phyloP scores from a whole-genome alignment of 2,329 filamentous ascomycete species.

The Fusarium sarcochroum region DNA sequence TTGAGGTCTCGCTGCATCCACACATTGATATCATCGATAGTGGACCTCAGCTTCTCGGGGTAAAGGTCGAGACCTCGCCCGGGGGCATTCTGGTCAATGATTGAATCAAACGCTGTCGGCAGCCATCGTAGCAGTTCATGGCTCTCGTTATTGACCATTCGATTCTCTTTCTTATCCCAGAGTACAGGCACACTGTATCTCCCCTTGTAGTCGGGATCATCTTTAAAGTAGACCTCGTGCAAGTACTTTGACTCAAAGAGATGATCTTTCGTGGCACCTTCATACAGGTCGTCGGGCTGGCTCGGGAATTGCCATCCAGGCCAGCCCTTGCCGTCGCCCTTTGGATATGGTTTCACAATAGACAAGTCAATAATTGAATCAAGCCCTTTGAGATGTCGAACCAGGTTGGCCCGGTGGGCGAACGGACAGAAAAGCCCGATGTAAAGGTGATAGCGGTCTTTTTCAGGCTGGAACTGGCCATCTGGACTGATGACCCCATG shows the following conservation, averaged over 20 bases:
- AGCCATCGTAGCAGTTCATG: slow-evolving; percentile 88
- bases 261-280: slow-evolving; percentile 72
- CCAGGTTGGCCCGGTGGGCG: slow-evolving; percentile 81
- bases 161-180: slow-evolving; percentile 76
- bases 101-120: slow-evolving; percentile 78
- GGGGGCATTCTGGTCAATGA: slow-evolving; percentile 58
- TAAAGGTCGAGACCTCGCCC: slow-evolving; percentile 68
- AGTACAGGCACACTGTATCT: slow-evolving; percentile 82
- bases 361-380: slow-evolving; percentile 76
- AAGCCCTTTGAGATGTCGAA: slow-evolving; percentile 79
- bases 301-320: slow-evolving; percentile 73
- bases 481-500: slow-evolving; percentile 38
- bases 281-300: slow-evolving; percentile 65
- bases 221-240: slow-evolving; percentile 78
- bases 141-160: slow-evolving; percentile 86
- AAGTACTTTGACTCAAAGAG: slow-evolving; percentile 76
- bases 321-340: slow-evolving; percentile 74
- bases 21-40: slow-evolving; percentile 75
- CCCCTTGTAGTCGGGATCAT: slow-evolving; percentile 75
- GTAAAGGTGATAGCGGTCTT: slow-evolving; percentile 73
- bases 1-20: slow-evolving; percentile 73
- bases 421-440: slow-evolving; percentile 72
- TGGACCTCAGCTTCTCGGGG: slow-evolving; percentile 62
- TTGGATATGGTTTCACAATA: slow-evolving; percentile 76
- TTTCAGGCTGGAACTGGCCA: slow-evolving; percentile 67